phyloP scores from a whole-genome alignment of 2,329 filamentous ascomycete genomes.

The Nemania serpens region DNA sequence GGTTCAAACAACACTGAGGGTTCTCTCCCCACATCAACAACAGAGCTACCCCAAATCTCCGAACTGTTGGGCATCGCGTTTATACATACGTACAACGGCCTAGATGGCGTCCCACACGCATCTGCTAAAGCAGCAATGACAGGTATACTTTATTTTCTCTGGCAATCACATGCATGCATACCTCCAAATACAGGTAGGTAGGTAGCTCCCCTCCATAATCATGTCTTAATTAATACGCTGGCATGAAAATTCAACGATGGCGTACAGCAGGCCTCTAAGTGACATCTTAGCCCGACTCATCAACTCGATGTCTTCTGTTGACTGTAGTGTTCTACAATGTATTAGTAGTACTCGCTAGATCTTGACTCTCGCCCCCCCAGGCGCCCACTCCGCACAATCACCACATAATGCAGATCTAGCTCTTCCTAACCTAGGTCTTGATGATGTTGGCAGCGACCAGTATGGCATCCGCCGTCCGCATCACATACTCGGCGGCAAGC shows the following conservation, averaged over 20 bases:
- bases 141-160: not conserved
- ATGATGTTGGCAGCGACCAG: conserved; percentile 36
- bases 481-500: conserved; percentile 37
- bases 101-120: not conserved
- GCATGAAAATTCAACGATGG: not conserved
- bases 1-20: too few species aligned
- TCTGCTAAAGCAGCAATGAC: not conserved
- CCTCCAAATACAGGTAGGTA: not conserved
- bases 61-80: not conserved
- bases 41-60: conserved; percentile 1
- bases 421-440: conserved; percentile 16
- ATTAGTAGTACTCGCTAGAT: not conserved
- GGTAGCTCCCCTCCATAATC: too few species aligned
- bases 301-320: not conserved
- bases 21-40: not conserved
- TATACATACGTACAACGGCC: too few species aligned
- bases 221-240: not conserved
- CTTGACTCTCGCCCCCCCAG: not conserved
- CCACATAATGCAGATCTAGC: not conserved
- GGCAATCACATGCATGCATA: too few species aligned
- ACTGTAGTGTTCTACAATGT: not conserved
- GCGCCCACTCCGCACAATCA: not conserved
- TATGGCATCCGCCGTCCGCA: conserved; percentile 39
- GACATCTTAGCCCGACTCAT: not conserved
- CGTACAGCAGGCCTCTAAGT: not conserved